Conservation (phyloP, 2,329 filamentous ascomycete species). For the Hypoxylon sp. region DNA sequence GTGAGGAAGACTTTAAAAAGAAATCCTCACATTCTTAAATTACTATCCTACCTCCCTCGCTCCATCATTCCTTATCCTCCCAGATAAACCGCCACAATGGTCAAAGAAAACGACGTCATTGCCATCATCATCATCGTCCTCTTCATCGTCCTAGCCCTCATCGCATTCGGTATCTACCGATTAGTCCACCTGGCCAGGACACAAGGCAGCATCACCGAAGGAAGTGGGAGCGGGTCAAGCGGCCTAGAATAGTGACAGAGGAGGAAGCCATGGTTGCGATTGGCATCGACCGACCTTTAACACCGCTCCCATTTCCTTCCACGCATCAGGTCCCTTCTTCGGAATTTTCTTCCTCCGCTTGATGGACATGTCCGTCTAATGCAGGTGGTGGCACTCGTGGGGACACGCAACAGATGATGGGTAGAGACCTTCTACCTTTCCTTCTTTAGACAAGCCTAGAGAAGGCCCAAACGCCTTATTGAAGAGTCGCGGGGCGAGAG, state of each 20-base stretch:
- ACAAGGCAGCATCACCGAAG: conserved; percentile 50
- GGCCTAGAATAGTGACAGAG: conserved; percentile 25
- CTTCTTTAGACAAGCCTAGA: not conserved
- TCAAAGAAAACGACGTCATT: conserved; percentile 76
- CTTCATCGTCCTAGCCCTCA: conserved; percentile 72
- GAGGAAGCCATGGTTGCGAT: not conserved
- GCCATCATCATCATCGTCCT: conserved; percentile 78
- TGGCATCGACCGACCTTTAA: not conserved
- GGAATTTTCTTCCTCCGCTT: not conserved
- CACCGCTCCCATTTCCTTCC: conserved; percentile 4
- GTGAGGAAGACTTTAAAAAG: not conserved
- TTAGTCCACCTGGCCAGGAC: conserved; percentile 68
- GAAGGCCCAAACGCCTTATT: not conserved
- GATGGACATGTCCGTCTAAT: not conserved
- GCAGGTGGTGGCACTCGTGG: not conserved
- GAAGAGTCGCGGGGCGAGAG: not conserved
- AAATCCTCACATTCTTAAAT: not conserved
- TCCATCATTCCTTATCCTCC: conserved; percentile 6
- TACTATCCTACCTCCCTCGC: conserved; percentile 9
- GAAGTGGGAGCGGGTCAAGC: conserved; percentile 42
- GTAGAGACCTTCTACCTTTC: not conserved
- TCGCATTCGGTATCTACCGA: conserved; percentile 75
- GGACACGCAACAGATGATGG: not conserved
- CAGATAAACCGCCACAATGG: conserved; percentile 61
- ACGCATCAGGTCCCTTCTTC: not conserved